Percentiles rank a stretch among this genome's conserved stretches.
These are phyloP conservation scores for Adiantum capillusveneris DNA, from an alignment of 75 land plant species.

Conservation along the genomic window DNA sequence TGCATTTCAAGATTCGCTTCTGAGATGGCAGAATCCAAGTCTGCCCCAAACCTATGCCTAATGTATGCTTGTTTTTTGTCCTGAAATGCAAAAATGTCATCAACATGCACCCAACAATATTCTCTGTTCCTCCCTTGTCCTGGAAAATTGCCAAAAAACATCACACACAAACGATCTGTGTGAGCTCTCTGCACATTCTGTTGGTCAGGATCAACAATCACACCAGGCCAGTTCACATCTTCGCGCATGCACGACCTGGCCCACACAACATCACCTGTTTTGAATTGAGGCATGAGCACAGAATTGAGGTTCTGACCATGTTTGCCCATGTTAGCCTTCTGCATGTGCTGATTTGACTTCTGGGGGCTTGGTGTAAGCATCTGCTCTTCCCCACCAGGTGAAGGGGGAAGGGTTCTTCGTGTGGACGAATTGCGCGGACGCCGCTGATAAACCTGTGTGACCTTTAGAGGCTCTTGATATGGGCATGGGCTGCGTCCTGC, in stretches of 20 bases:
- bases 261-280: conserved; percentile 3
- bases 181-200: background rate
- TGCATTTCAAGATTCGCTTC: background rate
- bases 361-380: too few species aligned
- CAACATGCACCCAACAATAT: background rate
- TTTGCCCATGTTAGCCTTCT: too few species aligned
- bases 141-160: background rate
- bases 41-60: too few species aligned
- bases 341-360: too few species aligned
- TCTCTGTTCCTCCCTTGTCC: background rate
- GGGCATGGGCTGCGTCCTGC: too few species aligned
- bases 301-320: too few species aligned
- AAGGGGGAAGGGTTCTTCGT: too few species aligned
- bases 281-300: background rate
- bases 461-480: too few species aligned
- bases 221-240: background rate
- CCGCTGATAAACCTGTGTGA: too few species aligned
- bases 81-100: background rate
- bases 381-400: too few species aligned
- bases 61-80: background rate
- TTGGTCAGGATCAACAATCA: background rate
- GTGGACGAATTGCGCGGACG: too few species aligned
- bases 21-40: background rate
- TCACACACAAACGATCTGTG: background rate
- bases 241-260: background rate